Evolutionary conservation across 2,329 filamentous ascomycete species (phyloP).

Genomic region (Xenosphaeropsis pyriputrescens): DNA sequence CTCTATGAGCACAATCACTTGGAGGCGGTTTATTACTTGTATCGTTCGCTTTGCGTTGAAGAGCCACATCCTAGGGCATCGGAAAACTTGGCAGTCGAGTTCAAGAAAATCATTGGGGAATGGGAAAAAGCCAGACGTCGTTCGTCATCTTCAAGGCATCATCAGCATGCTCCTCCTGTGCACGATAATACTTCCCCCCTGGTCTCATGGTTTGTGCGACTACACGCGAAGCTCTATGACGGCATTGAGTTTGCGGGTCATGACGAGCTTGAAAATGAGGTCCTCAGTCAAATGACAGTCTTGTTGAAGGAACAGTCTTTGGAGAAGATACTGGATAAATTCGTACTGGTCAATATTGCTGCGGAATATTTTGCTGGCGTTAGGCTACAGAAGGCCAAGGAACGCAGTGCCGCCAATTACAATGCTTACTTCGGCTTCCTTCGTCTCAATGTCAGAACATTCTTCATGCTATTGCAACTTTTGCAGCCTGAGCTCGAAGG

Average conservation of each 20-base stretch:
- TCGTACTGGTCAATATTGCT: constrained; percentile 74
- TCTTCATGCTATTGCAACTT: constrained; percentile 55
- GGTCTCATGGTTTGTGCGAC: constrained; percentile 67
- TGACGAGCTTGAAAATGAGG: constrained; percentile 72
- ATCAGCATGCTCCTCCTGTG: too few species aligned
- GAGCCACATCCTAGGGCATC: constrained; percentile 62
- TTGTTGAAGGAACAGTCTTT: constrained; percentile 56
- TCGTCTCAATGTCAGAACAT: constrained; percentile 64
- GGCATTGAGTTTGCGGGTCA: constrained; percentile 62
- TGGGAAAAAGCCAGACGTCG: constrained; percentile 30
- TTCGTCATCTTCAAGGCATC: constrained; percentile 4
- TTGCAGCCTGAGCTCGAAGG: constrained; percentile 57
- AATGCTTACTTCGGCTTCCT: constrained; percentile 51
- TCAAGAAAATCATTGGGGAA: constrained; percentile 46
- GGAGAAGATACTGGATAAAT: constrained; percentile 55
- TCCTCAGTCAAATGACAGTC: constrained; percentile 62
- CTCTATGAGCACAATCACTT: constrained; percentile 67
- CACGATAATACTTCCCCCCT: constrained; percentile 35
- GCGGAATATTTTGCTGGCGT: constrained; percentile 60
- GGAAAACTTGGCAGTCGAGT: constrained; percentile 67
- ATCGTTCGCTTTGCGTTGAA: constrained; percentile 63
- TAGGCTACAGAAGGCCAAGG: constrained; percentile 29
- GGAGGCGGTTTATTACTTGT: constrained; percentile 77
- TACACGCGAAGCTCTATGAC: constrained; percentile 75
- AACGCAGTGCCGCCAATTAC: constrained; percentile 15